These are phyloP conservation scores for Avena sativa DNA, from an alignment of 176 grass and related monocot genomes.

Conservation along the genomic window DNA sequence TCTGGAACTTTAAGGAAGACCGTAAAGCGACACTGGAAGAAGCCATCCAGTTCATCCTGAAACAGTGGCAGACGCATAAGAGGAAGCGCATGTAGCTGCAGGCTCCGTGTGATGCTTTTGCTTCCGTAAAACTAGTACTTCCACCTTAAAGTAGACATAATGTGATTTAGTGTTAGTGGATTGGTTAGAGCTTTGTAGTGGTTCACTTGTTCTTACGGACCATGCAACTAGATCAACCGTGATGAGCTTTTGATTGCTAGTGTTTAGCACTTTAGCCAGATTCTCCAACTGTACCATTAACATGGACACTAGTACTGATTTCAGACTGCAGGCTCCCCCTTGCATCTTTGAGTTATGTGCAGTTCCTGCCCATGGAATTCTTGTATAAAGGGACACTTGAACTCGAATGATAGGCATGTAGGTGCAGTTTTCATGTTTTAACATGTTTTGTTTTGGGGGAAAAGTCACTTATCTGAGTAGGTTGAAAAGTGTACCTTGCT, in stretches of 20 bases:
- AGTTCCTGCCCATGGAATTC: neutral
- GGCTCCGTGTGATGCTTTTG: neutral
- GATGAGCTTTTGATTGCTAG: neutral
- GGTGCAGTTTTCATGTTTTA: neutral
- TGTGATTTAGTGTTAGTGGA: slow-evolving; percentile 17
- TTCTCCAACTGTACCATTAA: neutral
- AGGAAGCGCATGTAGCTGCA: slow-evolving; percentile 12
- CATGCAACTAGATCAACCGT: neutral
- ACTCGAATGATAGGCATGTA: neutral
- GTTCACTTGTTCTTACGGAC: neutral
- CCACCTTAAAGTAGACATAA: neutral
- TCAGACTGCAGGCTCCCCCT: neutral
- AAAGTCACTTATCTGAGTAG: neutral
- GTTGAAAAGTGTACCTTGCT: neutral
- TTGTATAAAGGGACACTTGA: slow-evolving; percentile 9
- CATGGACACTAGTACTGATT: neutral
- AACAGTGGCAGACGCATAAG: slow-evolving; percentile 22
- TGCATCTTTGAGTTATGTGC: neutral
- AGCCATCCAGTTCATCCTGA: slow-evolving; percentile 10
- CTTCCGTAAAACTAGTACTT: neutral
- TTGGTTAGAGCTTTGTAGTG: neutral
- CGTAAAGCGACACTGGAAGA: slow-evolving; percentile 21
- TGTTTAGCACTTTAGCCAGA: neutral
- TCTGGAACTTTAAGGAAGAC: slow-evolving; percentile 44
- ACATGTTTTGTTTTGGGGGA: neutral